Evolutionary conservation across 2,329 filamentous ascomycete genomes (phyloP).

Genomic region (Botrytis porri): DNA sequence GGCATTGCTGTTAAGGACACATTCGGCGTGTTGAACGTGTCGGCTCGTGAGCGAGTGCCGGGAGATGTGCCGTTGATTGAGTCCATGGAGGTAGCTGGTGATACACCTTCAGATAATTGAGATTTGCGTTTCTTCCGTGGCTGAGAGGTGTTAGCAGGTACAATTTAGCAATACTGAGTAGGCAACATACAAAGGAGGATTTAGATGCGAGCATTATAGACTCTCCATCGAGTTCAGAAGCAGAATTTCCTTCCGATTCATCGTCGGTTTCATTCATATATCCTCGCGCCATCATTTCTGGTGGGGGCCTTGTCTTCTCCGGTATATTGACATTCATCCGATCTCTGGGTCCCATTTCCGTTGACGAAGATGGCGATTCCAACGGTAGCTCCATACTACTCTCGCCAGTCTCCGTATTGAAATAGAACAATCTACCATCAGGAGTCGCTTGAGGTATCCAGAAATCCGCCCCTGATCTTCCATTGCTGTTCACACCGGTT

Average conservation of each 20-base stretch:
- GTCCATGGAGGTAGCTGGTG: conserved; percentile 86
- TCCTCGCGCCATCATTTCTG: conserved; percentile 86
- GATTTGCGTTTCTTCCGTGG: conserved; percentile 64
- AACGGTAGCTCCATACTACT: conserved; percentile 92
- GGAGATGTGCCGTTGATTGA: conserved; percentile 73
- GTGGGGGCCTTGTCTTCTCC: conserved; percentile 83
- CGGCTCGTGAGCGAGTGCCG: conserved; percentile 54
- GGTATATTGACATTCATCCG: conserved; percentile 85
- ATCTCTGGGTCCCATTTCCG: conserved; percentile 83
- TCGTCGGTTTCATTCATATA: conserved; percentile 83
- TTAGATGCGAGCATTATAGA: conserved; percentile 67
- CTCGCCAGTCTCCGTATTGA: conserved; percentile 95
- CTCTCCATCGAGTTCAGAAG: conserved; percentile 79
- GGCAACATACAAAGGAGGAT: conserved; percentile 60
- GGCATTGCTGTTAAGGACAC: conserved; percentile 44
- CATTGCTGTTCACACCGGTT: conserved; percentile 60
- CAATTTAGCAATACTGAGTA: conserved; percentile 5
- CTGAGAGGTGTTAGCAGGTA: conserved; percentile 40
- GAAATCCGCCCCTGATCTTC: conserved; percentile 86
- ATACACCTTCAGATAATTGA: conserved; percentile 60
- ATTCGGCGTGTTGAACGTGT: conserved; percentile 52
- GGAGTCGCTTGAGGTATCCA: conserved; percentile 98
- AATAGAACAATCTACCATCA: conserved; percentile 92
- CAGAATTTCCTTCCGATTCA: conserved; percentile 79
- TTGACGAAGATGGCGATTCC: conserved; percentile 77